These are phyloP conservation scores for Boletus smithii DNA, from an alignment of 1,284 basidiomycete species.

Conservation along the genomic window DNA sequence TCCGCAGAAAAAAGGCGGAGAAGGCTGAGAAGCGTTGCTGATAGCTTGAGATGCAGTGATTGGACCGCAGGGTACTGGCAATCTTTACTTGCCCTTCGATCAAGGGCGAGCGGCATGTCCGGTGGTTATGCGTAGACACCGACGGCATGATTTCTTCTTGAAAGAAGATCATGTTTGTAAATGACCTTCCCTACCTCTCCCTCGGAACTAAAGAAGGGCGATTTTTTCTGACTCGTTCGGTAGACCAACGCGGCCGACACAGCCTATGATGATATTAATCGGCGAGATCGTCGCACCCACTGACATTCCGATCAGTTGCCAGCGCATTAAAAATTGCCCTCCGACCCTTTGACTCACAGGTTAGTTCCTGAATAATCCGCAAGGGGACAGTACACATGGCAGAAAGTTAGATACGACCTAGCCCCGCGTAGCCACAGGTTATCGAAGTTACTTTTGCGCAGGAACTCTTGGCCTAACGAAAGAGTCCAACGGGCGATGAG, in stretches of 20 bases:
- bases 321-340: neutral
- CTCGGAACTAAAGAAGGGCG: neutral
- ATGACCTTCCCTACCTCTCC: no score
- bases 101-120: constrained; percentile 1
- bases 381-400: neutral
- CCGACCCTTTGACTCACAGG: neutral
- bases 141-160: neutral
- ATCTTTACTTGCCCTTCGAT: constrained; percentile 1
- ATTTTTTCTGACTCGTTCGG: neutral
- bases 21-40: no score
- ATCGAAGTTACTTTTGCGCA: neutral
- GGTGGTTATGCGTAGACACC: neutral
- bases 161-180: no score
- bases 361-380: neutral
- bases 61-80: no score
- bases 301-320: neutral
- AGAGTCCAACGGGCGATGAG: neutral
- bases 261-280: constrained; percentile 2
- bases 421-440: neutral
- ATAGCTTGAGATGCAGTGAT: no score
- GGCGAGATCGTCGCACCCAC: constrained; percentile 5
- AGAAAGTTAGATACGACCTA: constrained; percentile 1
- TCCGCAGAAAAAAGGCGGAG: no score
- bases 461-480: neutral
- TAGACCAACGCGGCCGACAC: neutral